These are phyloP conservation scores for Cymbopogon flexuosus DNA, from an alignment of 202 grass and related monocot genomes.

Conservation along the genomic window DNA sequence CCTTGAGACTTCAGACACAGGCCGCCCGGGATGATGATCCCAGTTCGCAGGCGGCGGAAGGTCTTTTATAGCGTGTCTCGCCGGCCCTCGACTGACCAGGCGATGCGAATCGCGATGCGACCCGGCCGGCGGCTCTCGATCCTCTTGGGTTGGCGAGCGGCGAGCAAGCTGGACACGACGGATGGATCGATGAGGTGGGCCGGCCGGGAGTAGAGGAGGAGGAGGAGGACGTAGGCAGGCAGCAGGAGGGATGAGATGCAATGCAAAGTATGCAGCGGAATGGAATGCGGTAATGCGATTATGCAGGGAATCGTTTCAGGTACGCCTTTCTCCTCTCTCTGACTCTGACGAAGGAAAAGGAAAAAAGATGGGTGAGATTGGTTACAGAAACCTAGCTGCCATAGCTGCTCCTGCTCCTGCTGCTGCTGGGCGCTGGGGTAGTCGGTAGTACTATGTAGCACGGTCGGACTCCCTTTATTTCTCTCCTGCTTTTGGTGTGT, in stretches of 20 bases:
- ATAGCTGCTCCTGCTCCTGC: neutral
- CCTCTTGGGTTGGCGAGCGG: neutral
- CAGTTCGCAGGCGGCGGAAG: neutral
- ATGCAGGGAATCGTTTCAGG: conserved; percentile 31
- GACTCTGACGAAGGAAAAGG: neutral
- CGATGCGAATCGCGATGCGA: neutral
- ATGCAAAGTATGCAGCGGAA: neutral
- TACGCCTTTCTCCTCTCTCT: neutral
- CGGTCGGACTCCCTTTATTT: neutral
- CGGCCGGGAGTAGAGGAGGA: neutral
- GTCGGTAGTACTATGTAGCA: conserved; percentile 1
- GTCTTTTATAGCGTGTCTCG: neutral
- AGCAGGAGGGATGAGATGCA: neutral
- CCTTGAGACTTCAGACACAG: neutral
- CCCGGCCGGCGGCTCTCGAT: neutral
- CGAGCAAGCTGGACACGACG: neutral
- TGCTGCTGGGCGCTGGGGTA: neutral
- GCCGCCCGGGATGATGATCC: neutral
- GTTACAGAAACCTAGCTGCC: conserved; percentile 5
- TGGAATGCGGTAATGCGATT: neutral
- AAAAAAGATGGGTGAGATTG: neutral
- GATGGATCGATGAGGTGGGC: neutral
- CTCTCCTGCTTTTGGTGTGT: neutral
- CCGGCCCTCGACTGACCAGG: neutral
- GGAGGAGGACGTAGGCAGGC: neutral